A percentile compares a stretch with the other conserved stretches of the same genome.
phyloP scores from a whole-genome alignment of 140 eudicot species.

The Flaveria floridana region DNA sequence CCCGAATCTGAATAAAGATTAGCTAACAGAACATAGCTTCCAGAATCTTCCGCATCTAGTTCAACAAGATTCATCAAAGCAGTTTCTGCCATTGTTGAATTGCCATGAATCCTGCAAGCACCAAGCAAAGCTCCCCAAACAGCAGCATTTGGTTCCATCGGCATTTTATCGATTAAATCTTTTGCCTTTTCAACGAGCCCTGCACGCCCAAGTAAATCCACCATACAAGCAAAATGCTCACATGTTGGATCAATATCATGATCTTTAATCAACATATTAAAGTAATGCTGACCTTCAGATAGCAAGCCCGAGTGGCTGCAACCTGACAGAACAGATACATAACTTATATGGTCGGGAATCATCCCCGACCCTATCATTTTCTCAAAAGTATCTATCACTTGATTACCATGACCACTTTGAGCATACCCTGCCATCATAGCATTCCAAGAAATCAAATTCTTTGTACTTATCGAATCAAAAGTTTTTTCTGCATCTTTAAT shows the following conservation, averaged over 20 bases:
- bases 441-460: constrained; percentile 51
- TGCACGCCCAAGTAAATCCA: constrained; percentile 46
- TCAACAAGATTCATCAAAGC: constrained; percentile 40
- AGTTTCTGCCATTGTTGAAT: constrained; percentile 41
- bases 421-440: constrained; percentile 51
- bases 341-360: constrained; percentile 41
- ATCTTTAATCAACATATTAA: constrained; percentile 33
- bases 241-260: constrained; percentile 30
- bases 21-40: constrained; percentile 47
- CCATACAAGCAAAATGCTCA: constrained; percentile 49
- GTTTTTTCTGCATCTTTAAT: constrained; percentile 35
- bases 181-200: constrained; percentile 45
- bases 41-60: constrained; percentile 43
- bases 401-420: constrained; percentile 40
- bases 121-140: constrained; percentile 55
- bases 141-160: constrained; percentile 43
- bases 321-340: constrained; percentile 45
- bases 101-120: constrained; percentile 48
- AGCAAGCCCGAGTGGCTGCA: constrained; percentile 50
- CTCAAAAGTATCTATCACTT: constrained; percentile 39
- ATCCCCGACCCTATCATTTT: constrained; percentile 35
- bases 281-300: constrained; percentile 43
- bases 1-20: constrained; percentile 47
- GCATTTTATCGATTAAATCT: constrained; percentile 41
- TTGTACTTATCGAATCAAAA: constrained; percentile 37